These are phyloP conservation scores for Lactarius tabidus DNA, from an alignment of 768 basidiomycete species.

Conservation along the genomic window DNA sequence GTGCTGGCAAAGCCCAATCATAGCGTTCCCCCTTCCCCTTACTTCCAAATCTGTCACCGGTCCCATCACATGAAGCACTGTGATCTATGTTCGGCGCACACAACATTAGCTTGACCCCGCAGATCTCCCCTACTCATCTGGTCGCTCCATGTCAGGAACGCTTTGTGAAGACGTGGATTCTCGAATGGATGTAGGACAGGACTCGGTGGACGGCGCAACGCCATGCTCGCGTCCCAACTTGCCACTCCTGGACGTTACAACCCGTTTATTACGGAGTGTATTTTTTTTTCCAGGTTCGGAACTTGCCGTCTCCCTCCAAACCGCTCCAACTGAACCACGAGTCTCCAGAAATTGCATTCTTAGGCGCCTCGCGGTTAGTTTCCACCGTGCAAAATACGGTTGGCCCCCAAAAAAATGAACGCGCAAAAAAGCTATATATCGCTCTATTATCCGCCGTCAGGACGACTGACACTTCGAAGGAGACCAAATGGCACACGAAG, in stretches of 20 bases:
- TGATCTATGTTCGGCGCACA: too few relatives aligned
- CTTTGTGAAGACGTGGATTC: neutral
- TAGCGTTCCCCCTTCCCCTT: too few relatives aligned
- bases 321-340: neutral
- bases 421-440: too few relatives aligned
- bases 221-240: neutral
- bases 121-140: neutral
- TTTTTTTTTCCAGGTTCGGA: neutral
- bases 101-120: neutral
- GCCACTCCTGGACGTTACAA: neutral
- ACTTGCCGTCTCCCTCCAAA: neutral
- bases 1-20: too few relatives aligned
- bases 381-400: neutral
- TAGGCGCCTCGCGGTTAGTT: neutral
- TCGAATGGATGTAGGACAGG: neutral
- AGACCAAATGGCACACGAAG: neutral
- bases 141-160: neutral
- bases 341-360: neutral
- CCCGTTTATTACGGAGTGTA: neutral
- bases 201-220: neutral
- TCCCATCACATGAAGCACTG: too few relatives aligned
- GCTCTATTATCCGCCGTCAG: neutral
- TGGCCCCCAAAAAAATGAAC: too few relatives aligned
- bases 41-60: too few relatives aligned
- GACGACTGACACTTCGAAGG: neutral